These are phyloP conservation scores for Phlebopus sp. DNA, from an alignment of 1,284 basidiomycete species.

Conservation along the genomic window DNA sequence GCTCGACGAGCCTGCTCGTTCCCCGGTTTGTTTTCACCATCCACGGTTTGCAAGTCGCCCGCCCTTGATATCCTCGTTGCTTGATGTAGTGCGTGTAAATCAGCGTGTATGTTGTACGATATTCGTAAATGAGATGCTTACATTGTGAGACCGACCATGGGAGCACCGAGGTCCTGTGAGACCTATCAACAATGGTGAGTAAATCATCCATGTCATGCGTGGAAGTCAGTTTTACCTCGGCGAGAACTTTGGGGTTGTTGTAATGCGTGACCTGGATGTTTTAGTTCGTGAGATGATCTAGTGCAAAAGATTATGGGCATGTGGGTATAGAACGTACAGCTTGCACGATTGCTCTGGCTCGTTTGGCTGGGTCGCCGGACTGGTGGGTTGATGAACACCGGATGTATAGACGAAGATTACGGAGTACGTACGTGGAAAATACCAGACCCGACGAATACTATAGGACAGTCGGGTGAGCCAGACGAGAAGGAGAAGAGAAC, in stretches of 20 bases:
- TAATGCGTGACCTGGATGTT: slow-evolving; percentile 79
- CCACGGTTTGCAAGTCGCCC: slow-evolving; percentile 53
- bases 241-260: slow-evolving; percentile 86
- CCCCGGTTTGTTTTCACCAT: slow-evolving; percentile 36
- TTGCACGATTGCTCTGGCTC: slow-evolving; percentile 96
- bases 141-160: slow-evolving; percentile 94
- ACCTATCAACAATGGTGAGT: slow-evolving; percentile 44
- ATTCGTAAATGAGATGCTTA: slow-evolving; percentile 36
- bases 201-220: too few relatives aligned
- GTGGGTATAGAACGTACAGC: slow-evolving; percentile 52
- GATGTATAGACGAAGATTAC: neutral
- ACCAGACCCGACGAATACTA: slow-evolving; percentile 92
- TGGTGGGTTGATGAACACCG: slow-evolving; percentile 10
- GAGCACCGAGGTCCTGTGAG: slow-evolving; percentile 84
- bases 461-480: slow-evolving; percentile 9
- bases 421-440: slow-evolving; percentile 77
- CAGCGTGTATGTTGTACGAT: too few relatives aligned
- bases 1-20: too few relatives aligned
- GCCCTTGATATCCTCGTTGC: slow-evolving; percentile 62
- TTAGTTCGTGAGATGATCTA: slow-evolving; percentile 7
- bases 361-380: slow-evolving; percentile 93
- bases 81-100: slow-evolving; percentile 1
- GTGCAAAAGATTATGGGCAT: neutral
- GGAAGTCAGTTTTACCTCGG: slow-evolving; percentile 73
- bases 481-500: slow-evolving; percentile 5